Base-by-base conservation (phyloP, 2,329 filamentous ascomycete genomes). In the Cladosporium cucumerinum region DNA sequence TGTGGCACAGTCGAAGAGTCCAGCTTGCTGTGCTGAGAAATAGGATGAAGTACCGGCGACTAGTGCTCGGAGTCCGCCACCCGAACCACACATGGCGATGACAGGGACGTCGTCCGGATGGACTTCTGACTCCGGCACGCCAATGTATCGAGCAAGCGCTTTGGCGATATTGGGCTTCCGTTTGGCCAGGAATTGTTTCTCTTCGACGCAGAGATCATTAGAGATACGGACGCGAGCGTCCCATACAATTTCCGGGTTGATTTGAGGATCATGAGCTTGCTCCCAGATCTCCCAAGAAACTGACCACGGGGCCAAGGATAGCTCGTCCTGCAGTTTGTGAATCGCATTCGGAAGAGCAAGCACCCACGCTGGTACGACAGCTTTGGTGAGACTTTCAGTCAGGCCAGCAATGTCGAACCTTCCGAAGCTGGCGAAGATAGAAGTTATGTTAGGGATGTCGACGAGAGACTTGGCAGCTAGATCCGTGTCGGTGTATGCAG, bases 31-130 rank as follows among this genome's bases (percentile, higher is more conserved):
- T 0, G 92, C 85, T 3, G 93, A 93, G 11, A 95, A 82, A 67
- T 96, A 89, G 0, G 93, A 97, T 0, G 94, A 93, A 0, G 93
- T 89, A 3, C 94, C 93, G 1, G 95, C 93, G 21, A 98, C 92
- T 43, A 99, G 84, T 1, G 95, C 95, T 59, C 95, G 85, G 55
- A 99, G 79, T 0, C 95, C 95, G 64, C 95, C 95, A 11, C 95
- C 95, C 1, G 94, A 98, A 10, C 93, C 93, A 71, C 94, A 97
- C 81, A 98, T 89, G 46, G 94, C 94, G 74, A 99, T 97, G 2
- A 89, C 87, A 0, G 95, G 95, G 7, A 98, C 89, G 79, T 99
- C 95, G 55, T 97, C 92, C 0, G 92, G 91, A 72, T 98, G 87
- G n/a, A 99, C 87, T 2, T 94, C 90, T 16, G 86, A 82, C 74